Conservation (phyloP, 140 eudicot genomes). For the Bidens hawaiensis region DNA sequence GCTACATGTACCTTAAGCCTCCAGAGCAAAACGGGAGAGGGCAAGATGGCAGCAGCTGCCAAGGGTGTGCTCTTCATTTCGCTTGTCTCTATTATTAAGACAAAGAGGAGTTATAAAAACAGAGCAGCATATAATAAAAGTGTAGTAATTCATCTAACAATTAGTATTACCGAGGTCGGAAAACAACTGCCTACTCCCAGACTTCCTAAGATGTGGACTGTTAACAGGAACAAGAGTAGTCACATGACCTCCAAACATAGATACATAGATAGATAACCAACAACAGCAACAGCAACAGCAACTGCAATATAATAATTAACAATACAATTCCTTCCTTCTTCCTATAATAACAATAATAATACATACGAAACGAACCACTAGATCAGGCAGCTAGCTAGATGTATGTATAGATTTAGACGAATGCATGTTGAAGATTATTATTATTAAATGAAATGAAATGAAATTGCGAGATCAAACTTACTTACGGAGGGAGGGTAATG, state of each 20-base stretch:
- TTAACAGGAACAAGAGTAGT: slow-evolving; percentile 50
- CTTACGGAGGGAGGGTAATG: neutral
- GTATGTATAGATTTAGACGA: no score
- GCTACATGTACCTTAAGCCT: slow-evolving; percentile 99
- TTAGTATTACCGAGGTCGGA: slow-evolving; percentile 83
- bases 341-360: no score
- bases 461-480: neutral
- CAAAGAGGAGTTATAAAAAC: neutral
- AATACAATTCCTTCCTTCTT: no score
- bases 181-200: slow-evolving; percentile 77
- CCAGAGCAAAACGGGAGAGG: slow-evolving; percentile 90
- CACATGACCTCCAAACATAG: slow-evolving; percentile 94
- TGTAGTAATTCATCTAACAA: no score
- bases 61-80: slow-evolving; percentile 83
- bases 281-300: slow-evolving; percentile 20
- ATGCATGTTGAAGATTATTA: neutral
- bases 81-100: slow-evolving; percentile 36
- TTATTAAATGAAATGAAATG: neutral
- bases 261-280: no score
- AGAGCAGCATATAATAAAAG: neutral
- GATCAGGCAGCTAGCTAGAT: no score
- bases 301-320: slow-evolving; percentile 18
- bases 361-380: no score
- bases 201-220: slow-evolving; percentile 95
- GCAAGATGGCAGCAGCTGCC: slow-evolving; percentile 62